phyloP scores from a whole-genome alignment of 768 basidiomycete species.

The Hypholoma fasciculare region DNA sequence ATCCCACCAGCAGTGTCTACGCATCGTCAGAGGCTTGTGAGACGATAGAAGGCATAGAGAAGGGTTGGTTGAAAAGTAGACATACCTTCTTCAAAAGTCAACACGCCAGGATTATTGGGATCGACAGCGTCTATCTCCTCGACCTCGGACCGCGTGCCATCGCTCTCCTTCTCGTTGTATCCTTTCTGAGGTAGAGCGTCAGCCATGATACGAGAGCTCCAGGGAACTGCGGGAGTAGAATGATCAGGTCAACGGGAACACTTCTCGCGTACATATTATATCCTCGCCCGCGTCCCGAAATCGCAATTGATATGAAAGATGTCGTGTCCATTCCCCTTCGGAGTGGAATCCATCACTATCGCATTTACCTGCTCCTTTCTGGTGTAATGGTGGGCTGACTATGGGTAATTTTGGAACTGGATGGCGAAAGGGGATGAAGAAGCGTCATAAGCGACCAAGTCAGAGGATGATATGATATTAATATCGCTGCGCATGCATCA shows the following conservation, averaged over 20 bases:
- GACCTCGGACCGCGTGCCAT: background rate
- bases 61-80: background rate
- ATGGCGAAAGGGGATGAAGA: background rate
- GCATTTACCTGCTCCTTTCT: background rate
- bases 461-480: no score
- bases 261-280: background rate
- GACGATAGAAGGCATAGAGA: background rate
- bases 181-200: background rate
- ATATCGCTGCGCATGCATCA: no score
- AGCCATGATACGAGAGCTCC: background rate
- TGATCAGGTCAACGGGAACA: background rate
- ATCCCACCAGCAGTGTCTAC: slow-evolving; percentile 55
- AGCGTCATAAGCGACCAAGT: background rate
- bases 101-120: slow-evolving; percentile 35
- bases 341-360: background rate
- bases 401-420: background rate
- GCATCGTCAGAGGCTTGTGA: background rate
- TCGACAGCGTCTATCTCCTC: background rate
- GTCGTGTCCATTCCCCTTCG: background rate
- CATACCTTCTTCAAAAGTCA: slow-evolving; percentile 52
- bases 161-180: background rate
- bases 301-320: background rate
- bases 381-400: background rate
- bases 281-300: background rate
- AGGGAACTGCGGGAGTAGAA: background rate